Conservation (phyloP, 2,329 filamentous ascomycete genomes). For the Ascochyta koolunga region DNA sequence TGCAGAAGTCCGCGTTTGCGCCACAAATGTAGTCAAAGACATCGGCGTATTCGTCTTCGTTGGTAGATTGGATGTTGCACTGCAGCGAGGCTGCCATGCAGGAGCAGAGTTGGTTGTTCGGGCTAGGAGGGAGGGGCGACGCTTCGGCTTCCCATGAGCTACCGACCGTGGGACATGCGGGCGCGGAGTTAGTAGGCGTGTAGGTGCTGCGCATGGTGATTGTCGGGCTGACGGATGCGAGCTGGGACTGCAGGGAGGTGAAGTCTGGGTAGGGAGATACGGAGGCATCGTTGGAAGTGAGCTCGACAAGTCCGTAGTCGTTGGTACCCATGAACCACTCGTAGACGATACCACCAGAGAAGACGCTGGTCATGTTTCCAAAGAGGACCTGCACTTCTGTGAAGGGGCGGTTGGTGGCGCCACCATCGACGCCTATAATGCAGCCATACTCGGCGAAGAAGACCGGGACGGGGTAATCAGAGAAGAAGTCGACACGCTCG, state of each 20-base stretch:
- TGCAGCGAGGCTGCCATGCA: slow-evolving; percentile 79
- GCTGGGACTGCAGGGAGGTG: slow-evolving; percentile 70
- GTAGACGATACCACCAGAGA: slow-evolving; percentile 97
- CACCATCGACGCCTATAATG: slow-evolving; percentile 60
- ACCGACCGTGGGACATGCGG: slow-evolving; percentile 72
- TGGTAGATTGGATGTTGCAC: slow-evolving; percentile 71
- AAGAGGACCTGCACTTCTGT: slow-evolving; percentile 84
- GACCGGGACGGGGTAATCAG: slow-evolving; percentile 85
- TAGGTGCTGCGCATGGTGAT: slow-evolving; percentile 71
- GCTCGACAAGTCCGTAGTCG: slow-evolving; percentile 80
- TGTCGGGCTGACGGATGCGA: slow-evolving; percentile 69
- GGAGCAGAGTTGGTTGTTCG: slow-evolving; percentile 77
- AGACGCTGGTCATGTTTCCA: slow-evolving; percentile 82
- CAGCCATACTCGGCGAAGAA: slow-evolving; percentile 99
- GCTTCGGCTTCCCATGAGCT: slow-evolving; percentile 71
- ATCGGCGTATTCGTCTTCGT: slow-evolving; percentile 63
- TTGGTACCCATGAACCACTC: slow-evolving; percentile 95
- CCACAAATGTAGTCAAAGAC: slow-evolving; percentile 80
- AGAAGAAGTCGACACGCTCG: slow-evolving; percentile 82
- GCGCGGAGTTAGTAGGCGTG: slow-evolving; percentile 70
- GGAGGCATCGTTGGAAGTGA: slow-evolving; percentile 62
- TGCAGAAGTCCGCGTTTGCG: slow-evolving; percentile 60
- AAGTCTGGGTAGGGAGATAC: slow-evolving; percentile 74
- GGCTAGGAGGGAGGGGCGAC: slow-evolving; percentile 77
- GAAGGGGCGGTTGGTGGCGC: slow-evolving; percentile 71